Evolutionary conservation across 2,329 filamentous ascomycete genomes (phyloP).

Genomic region (Monosporascus cannonballus): DNA sequence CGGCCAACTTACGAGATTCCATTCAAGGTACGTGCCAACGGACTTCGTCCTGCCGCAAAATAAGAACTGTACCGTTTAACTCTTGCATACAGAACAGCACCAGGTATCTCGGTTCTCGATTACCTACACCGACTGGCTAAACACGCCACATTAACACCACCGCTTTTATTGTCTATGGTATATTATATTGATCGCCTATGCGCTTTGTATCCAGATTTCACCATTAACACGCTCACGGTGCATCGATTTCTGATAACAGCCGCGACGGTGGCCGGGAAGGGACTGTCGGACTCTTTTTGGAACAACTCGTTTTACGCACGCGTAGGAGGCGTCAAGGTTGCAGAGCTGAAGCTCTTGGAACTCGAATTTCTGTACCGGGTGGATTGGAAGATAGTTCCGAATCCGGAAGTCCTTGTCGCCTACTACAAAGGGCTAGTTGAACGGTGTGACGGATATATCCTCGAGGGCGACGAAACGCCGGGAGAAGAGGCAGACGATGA

Average conservation of each 20-base stretch:
- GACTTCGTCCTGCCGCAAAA: not conserved
- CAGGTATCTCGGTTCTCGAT: constrained; percentile 89
- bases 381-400: constrained; percentile 95
- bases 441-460: constrained; percentile 48
- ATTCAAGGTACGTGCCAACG: constrained; percentile 63
- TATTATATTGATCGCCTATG: constrained; percentile 97
- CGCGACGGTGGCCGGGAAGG: constrained; percentile 92
- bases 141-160: constrained; percentile 87
- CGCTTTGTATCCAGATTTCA: constrained; percentile 87
- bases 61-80: constrained; percentile 5
- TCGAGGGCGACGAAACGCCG: constrained; percentile 34
- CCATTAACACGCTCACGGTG: constrained; percentile 91
- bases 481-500: constrained; percentile 21
- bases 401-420: constrained; percentile 85
- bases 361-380: constrained; percentile 88
- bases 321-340: constrained; percentile 85
- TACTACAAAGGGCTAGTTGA: constrained; percentile 88
- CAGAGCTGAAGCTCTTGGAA: constrained; percentile 85
- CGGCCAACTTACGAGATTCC: constrained; percentile 86
- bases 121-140: constrained; percentile 90
- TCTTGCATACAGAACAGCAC: constrained; percentile 47
- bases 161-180: constrained; percentile 95
- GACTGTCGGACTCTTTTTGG: constrained; percentile 95
- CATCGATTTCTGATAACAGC: constrained; percentile 96
- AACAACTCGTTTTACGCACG: constrained; percentile 95